Conservation (phyloP, 768 basidiomycete genomes). For the Boletus tomentosulus region DNA sequence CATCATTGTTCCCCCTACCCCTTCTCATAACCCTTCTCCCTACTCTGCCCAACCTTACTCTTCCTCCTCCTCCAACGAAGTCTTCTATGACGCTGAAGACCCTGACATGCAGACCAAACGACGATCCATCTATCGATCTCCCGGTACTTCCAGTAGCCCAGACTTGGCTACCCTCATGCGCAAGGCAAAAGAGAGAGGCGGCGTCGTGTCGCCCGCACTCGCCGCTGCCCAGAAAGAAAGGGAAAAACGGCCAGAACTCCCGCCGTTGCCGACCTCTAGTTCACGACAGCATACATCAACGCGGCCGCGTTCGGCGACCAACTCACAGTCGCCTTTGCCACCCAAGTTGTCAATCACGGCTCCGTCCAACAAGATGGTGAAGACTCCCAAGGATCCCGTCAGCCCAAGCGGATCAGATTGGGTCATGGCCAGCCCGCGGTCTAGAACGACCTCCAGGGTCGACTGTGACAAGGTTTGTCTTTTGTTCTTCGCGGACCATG, state of each 20-base stretch:
- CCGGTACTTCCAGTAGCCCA: slow-evolving; percentile 88
- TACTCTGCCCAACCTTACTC: slow-evolving; percentile 30
- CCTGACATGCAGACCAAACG: slow-evolving; percentile 67
- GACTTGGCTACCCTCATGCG: slow-evolving; percentile 84
- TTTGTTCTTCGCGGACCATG: neutral
- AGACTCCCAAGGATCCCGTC: slow-evolving; percentile 25
- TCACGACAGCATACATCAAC: slow-evolving; percentile 26
- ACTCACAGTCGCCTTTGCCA: slow-evolving; percentile 28
- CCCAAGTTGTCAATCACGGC: slow-evolving; percentile 36
- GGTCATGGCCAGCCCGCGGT: slow-evolving; percentile 45
- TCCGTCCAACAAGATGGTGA: slow-evolving; percentile 20
- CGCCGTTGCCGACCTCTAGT: slow-evolving; percentile 32
- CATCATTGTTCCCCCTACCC: slow-evolving; percentile 63
- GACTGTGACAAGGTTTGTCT: slow-evolving; percentile 47
- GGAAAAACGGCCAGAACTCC: slow-evolving; percentile 37
- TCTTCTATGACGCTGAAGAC: slow-evolving; percentile 65
- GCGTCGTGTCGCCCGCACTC: slow-evolving; percentile 34
- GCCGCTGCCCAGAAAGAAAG: slow-evolving; percentile 24
- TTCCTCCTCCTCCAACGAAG: slow-evolving; percentile 53
- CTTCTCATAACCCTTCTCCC: slow-evolving; percentile 42
- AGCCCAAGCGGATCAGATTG: slow-evolving; percentile 41
- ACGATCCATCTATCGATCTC: slow-evolving; percentile 80
- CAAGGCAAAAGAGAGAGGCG: slow-evolving; percentile 73
- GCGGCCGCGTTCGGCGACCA: slow-evolving; percentile 44
- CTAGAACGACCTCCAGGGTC: slow-evolving; percentile 39